phyloP scores from a whole-genome alignment of 2,329 filamentous ascomycete genomes.

The Eurotiales sp. region DNA sequence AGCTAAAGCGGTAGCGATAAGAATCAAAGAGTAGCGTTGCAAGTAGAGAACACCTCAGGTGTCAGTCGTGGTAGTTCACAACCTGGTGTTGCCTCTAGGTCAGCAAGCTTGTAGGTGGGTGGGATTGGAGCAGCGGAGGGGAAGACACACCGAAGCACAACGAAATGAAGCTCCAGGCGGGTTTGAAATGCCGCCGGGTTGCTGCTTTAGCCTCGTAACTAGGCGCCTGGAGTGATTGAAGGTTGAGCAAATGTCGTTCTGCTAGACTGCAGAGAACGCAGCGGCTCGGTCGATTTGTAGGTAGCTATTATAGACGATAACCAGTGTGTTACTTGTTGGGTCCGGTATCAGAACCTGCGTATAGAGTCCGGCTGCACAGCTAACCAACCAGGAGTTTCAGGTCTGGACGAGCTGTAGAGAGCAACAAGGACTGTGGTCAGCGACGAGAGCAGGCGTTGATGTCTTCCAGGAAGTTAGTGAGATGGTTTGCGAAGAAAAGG shows the following conservation, averaged over 20 bases:
- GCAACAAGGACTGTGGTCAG: no score
- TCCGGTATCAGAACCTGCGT: not conserved
- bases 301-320: not conserved
- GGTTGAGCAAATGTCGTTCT: not conserved
- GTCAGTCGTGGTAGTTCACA: no score
- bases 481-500: not conserved
- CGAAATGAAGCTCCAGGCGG: not conserved
- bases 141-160: not conserved
- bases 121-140: not conserved
- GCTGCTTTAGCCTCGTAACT: not conserved
- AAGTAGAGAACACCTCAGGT: no score
- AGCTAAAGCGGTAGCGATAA: no score
- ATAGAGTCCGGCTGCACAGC: not conserved
- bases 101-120: not conserved
- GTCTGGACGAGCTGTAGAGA: not conserved
- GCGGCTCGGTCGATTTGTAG: not conserved
- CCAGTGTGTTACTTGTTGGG: no score
- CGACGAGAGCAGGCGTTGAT: no score
- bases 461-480: no score
- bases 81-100: not conserved
- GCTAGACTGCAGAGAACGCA: no score
- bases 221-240: not conserved
- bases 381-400: not conserved
- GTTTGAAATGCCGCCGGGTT: conserved; percentile 2
- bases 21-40: no score